Evolutionary conservation across 495 filamentous ascomycete genomes (phyloP).

Genomic region (Bathelium albidoporum): DNA sequence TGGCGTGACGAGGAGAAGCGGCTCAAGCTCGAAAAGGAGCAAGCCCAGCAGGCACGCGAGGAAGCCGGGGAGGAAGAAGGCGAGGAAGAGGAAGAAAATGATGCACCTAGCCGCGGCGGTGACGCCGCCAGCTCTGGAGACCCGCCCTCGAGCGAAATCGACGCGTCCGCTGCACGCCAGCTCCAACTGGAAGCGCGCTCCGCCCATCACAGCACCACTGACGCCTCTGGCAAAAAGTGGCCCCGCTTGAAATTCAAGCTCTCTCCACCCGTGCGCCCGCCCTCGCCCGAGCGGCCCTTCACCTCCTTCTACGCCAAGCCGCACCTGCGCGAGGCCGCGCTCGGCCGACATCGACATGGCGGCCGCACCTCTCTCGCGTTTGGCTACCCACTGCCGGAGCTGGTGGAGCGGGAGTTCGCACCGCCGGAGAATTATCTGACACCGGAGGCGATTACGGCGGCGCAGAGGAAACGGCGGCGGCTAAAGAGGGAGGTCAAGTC

Average conservation of each 20-base stretch:
- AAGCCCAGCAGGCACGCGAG: slow-evolving; percentile 34
- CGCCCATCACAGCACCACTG: too few relatives aligned
- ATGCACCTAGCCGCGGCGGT: too few relatives aligned
- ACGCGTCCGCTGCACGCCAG: slow-evolving; percentile 61
- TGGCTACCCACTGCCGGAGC: slow-evolving; percentile 70
- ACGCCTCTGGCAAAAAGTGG: slow-evolving; percentile 23
- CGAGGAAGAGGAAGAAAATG: slow-evolving; percentile 27
- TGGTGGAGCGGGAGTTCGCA: slow-evolving; percentile 57
- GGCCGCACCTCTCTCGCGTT: slow-evolving; percentile 56
- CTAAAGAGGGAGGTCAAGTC: slow-evolving; percentile 20
- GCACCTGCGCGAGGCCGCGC: slow-evolving; percentile 63
- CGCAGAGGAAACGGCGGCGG: slow-evolving; percentile 48
- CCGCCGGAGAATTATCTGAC: slow-evolving; percentile 62
- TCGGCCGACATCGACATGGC: slow-evolving; percentile 49
- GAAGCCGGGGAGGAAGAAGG: slow-evolving; percentile 36
- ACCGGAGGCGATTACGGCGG: slow-evolving; percentile 53
- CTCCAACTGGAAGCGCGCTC: slow-evolving; percentile 59
- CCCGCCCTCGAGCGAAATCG: slow-evolving; percentile 58
- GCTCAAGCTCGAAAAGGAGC: slow-evolving; percentile 58
- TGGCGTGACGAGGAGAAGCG: slow-evolving; percentile 91
- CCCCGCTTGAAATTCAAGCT: slow-evolving; percentile 19
- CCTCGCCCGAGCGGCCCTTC: slow-evolving; percentile 52
- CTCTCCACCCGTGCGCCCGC: slow-evolving; percentile 15
- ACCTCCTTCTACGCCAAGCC: slow-evolving; percentile 74
- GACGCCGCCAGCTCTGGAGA: slow-evolving; percentile 39